Evolutionary conservation across 495 filamentous ascomycete genomes (phyloP), one percentile per base, ranked within the genome.

Genomic region (Hypomontagnella monticulosa): DNA sequence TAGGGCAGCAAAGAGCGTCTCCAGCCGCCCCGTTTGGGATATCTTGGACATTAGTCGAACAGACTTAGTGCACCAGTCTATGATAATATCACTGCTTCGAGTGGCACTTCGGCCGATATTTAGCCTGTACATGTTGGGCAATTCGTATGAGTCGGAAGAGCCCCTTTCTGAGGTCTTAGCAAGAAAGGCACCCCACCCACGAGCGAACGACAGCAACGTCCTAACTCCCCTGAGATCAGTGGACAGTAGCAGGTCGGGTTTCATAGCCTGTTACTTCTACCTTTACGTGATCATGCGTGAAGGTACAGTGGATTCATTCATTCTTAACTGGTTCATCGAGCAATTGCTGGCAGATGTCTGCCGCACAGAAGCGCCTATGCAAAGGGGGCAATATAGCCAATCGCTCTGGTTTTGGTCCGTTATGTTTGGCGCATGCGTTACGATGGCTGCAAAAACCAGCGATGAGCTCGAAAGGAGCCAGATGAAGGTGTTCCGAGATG

Each of bases 221-320:
- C 49, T 70, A 43, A 47, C 66, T 20, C 61, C 66, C 18, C 66
- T 65, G 27, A 56, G 53, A 55, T 69, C 71, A 36, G 65, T 73
- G 20, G 69, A 73, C 41, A 60, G 56, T 11, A 76, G 70, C 46
- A 63, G 71, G 34, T 68, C 69, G 20, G 68, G 71, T 5, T 74
- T 76, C 53, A 70, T 76, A 41, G 67, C 73, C 20, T 72, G 67
- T 40, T 76, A 72, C 61, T 70, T 76, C 57, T 76, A 72, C 60
- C 64, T 74, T 47, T 74, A 72, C 65, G 61, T 73, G 59, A 71
- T 71, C 44, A 62, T 76, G 34, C 66, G 70, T 27, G 68, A 74
- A 33, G 65, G 68, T 14, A 42, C 46, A 19, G 63, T 74, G 12
- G 70, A 74, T 37, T 68, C 71, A 6, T 73, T 73, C 55, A 64